These are phyloP conservation scores for Kwoniella mangroviensis DNA, from an alignment of 768 basidiomycete species.

Conservation along the genomic window DNA sequence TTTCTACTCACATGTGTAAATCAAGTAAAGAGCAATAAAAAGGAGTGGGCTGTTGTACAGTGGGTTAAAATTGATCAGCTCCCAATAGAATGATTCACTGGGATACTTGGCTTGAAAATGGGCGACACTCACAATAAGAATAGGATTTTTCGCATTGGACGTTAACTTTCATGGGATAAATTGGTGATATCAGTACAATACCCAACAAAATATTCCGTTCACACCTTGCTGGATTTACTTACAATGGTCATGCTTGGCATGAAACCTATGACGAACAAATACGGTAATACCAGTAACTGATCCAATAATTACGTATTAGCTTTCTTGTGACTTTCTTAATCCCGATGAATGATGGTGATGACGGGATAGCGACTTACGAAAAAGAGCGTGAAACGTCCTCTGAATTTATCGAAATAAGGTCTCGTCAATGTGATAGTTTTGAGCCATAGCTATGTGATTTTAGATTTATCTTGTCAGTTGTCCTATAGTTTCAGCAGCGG, in stretches of 20 bases:
- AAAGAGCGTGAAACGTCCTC: neutral
- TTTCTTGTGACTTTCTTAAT: neutral
- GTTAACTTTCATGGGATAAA: neutral
- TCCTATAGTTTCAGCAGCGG: neutral
- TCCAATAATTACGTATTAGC: neutral
- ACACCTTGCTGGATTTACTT: neutral
- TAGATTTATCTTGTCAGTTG: neutral
- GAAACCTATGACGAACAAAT: constrained; percentile 13
- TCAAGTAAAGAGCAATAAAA: constrained; percentile 25
- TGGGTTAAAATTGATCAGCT: neutral
- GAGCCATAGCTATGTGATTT: constrained; percentile 15
- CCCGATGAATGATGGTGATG: neutral
- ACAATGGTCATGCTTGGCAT: constrained; percentile 16
- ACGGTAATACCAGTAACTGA: constrained; percentile 21
- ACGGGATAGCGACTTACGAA: constrained; percentile 2
- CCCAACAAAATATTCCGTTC: neutral
- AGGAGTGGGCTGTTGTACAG: constrained; percentile 12
- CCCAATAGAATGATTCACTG: neutral
- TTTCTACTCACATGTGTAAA: constrained; percentile 6
- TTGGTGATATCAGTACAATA: neutral
- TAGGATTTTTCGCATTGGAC: neutral
- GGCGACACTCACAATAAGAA: constrained; percentile 8
- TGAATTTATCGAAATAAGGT: constrained; percentile 11
- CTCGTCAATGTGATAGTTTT: constrained; percentile 18
- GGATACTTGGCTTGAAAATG: neutral